Evolutionary conservation across 805 yeast genomes (phyloP).

Genomic region (Barnettozyma siamensis): DNA sequence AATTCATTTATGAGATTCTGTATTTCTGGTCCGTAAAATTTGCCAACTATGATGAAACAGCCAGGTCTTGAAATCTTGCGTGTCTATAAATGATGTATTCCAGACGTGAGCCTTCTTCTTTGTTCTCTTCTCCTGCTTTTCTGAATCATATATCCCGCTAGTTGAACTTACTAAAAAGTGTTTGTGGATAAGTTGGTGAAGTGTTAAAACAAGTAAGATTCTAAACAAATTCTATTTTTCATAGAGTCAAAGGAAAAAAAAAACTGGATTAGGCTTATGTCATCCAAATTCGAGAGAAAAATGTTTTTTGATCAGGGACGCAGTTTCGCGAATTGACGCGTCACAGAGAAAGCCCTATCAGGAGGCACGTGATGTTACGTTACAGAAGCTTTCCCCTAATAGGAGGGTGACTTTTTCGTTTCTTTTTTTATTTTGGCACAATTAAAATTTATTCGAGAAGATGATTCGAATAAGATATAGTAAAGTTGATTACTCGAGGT

Average conservation of each 20-base stretch:
- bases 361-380: constrained; percentile 1
- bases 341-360: constrained; percentile 1
- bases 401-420: constrained; percentile 1
- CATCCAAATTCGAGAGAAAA: not conserved
- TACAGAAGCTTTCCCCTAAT: too few species aligned
- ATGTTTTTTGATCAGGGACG: not conserved
- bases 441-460: too few species aligned
- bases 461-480: too few species aligned
- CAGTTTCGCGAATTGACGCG: not conserved
- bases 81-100: too few species aligned
- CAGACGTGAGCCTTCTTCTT: too few species aligned
- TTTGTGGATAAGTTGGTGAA: constrained; percentile 7
- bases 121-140: not conserved
- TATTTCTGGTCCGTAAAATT: too few species aligned
- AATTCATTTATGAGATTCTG: too few species aligned
- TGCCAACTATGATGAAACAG: too few species aligned
- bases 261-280: not conserved
- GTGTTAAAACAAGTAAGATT: constrained; percentile 5
- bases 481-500: too few species aligned
- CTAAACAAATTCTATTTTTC: constrained; percentile 9
- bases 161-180: constrained; percentile 10
- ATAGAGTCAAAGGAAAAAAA: not conserved
- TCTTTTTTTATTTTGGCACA: constrained; percentile 1
- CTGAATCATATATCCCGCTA: not conserved
- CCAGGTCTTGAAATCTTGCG: too few species aligned